Evolutionary conservation across 2,329 filamentous ascomycete species (phyloP).

Genomic region (Xylariales sp.): DNA sequence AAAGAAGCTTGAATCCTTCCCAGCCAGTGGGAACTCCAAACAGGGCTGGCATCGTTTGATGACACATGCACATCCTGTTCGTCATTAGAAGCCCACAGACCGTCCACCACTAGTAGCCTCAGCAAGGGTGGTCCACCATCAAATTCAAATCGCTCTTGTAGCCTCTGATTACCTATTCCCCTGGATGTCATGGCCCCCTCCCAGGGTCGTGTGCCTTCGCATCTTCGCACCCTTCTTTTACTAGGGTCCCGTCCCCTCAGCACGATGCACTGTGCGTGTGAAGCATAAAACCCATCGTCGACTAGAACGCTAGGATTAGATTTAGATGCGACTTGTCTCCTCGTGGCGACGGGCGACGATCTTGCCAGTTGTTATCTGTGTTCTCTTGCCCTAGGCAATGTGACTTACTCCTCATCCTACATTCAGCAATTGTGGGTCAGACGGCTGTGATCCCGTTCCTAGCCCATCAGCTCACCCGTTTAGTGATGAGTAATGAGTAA

Average conservation of each 20-base stretch:
- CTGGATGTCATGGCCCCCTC: background rate
- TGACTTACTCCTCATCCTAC: constrained; percentile 13
- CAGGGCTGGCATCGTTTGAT: constrained; percentile 34
- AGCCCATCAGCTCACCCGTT: constrained; percentile 20
- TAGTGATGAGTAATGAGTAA: constrained; percentile 11
- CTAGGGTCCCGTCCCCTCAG: constrained; percentile 1
- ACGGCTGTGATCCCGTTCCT: constrained; percentile 20
- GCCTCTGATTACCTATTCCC: constrained; percentile 7
- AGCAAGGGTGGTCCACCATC: constrained; percentile 28
- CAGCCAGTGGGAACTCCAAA: constrained; percentile 36
- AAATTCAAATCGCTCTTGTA: constrained; percentile 34
- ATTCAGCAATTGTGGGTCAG: constrained; percentile 23
- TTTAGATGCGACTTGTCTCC: constrained; percentile 6
- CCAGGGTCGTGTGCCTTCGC: constrained; percentile 7
- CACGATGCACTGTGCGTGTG: constrained; percentile 29
- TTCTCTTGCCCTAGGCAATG: constrained; percentile 15
- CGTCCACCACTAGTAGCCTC: constrained; percentile 32
- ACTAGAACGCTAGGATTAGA: background rate
- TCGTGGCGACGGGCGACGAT: constrained; percentile 7
- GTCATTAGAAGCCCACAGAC: constrained; percentile 25
- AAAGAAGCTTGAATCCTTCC: constrained; percentile 43
- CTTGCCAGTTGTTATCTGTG: constrained; percentile 10
- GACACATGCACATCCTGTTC: constrained; percentile 37
- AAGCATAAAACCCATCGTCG: constrained; percentile 1
- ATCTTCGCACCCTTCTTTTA: constrained; percentile 4